Conservation (phyloP, 2,329 filamentous ascomycete genomes). For the Paraphaeosphaeria minitans region DNA sequence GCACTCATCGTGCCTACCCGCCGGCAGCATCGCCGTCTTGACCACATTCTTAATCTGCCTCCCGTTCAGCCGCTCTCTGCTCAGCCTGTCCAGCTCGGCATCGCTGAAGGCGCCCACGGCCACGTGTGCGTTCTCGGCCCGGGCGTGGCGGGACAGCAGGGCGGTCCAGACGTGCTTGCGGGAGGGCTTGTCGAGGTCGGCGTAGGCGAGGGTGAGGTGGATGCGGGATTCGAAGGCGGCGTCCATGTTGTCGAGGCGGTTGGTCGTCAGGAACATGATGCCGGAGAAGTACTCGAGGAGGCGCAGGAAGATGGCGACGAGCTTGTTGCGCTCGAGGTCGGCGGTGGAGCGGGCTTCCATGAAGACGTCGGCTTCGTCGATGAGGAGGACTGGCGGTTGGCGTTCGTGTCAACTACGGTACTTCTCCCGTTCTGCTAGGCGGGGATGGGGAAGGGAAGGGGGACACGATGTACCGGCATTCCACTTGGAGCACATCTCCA, state of each 20-base stretch:
- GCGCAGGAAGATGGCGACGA: slow-evolving; percentile 84
- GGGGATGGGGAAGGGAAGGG: neutral
- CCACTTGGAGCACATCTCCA: slow-evolving; percentile 76
- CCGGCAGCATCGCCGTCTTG: slow-evolving; percentile 15
- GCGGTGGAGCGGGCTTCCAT: slow-evolving; percentile 67
- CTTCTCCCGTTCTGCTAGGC: too few species aligned
- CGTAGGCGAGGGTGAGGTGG: slow-evolving; percentile 51
- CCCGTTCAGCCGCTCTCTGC: slow-evolving; percentile 44
- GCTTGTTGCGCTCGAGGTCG: slow-evolving; percentile 80
- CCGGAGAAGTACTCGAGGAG: slow-evolving; percentile 84
- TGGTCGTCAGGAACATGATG: slow-evolving; percentile 85
- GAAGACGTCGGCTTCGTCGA: slow-evolving; percentile 71
- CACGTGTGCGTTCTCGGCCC: slow-evolving; percentile 14
- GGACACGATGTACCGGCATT: slow-evolving; percentile 39
- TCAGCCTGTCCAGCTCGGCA: slow-evolving; percentile 35
- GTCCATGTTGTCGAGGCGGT: slow-evolving; percentile 60
- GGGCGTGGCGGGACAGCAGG: slow-evolving; percentile 7
- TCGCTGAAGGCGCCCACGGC: slow-evolving; percentile 27
- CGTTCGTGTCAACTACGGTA: neutral
- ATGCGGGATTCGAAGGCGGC: slow-evolving; percentile 55
- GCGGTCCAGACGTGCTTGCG: slow-evolving; percentile 50
- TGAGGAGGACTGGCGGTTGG: slow-evolving; percentile 56
- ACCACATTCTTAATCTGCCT: slow-evolving; percentile 51
- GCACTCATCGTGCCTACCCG: slow-evolving; percentile 12
- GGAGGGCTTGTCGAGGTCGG: slow-evolving; percentile 44